phyloP scores from a whole-genome alignment of 139 green algal species.

The Micromonas commoda region DNA sequence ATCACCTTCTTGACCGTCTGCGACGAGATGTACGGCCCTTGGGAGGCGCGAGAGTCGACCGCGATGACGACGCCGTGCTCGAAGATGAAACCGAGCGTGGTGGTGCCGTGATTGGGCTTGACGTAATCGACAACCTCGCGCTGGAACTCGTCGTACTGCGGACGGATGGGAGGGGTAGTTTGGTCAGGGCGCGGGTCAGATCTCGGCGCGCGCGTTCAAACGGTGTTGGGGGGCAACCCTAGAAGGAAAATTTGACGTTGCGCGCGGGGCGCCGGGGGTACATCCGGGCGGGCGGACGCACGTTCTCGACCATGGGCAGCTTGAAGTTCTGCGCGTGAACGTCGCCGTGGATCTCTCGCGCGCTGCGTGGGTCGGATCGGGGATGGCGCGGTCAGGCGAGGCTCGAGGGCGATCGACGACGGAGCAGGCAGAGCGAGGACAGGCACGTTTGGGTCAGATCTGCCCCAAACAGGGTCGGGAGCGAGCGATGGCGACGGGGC shows the following conservation, averaged over 20 bases:
- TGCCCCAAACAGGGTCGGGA: background rate
- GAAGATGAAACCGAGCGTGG: slow-evolving; percentile 97
- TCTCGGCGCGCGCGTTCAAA: background rate
- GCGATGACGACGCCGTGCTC: slow-evolving; percentile 91
- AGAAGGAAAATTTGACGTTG: background rate
- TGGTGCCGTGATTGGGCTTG: slow-evolving; percentile 95
- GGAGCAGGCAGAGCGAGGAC: no score
- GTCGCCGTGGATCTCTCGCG: background rate
- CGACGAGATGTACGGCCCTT: slow-evolving; percentile 95
- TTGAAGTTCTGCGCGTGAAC: slow-evolving; percentile 5
- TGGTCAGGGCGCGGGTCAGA: background rate
- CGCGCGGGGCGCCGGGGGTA: background rate
- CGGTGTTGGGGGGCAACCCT: background rate
- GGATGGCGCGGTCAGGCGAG: background rate
- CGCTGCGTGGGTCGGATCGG: background rate
- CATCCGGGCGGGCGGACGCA: background rate
- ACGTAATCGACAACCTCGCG: slow-evolving; percentile 86
- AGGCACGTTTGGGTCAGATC: no score
- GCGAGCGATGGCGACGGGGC: background rate
- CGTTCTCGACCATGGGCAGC: background rate
- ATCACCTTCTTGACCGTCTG: slow-evolving; percentile 98
- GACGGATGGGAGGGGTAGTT: background rate
- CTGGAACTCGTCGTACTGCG: slow-evolving; percentile 90
- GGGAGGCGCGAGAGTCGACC: slow-evolving; percentile 91
- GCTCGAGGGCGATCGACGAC: background rate